Conservation (phyloP, 441 rosid genomes). For the Arabidopsis lyrata region DNA sequence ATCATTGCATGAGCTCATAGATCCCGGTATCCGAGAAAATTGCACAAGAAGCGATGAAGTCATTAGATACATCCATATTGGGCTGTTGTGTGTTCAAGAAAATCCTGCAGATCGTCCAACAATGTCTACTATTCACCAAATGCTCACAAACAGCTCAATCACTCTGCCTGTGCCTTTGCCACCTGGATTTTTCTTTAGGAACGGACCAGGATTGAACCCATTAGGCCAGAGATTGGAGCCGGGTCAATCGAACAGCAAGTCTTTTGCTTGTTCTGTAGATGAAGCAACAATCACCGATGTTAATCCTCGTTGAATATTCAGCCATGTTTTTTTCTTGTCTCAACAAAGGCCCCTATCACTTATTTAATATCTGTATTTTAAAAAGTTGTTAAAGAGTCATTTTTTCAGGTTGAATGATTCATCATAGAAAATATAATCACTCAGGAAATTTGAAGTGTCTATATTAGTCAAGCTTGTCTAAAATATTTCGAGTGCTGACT, state of each 20-base stretch:
- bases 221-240: neutral
- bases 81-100: constrained; percentile 60
- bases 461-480: constrained; percentile 28
- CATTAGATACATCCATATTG: constrained; percentile 45
- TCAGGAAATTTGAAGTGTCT: too few relatives aligned
- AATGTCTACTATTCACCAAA: neutral
- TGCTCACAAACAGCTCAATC: constrained; percentile 9
- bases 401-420: constrained; percentile 4
- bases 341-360: too few relatives aligned
- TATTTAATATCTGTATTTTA: too few relatives aligned
- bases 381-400: constrained; percentile 26
- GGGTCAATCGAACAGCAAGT: neutral
- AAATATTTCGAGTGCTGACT: neutral
- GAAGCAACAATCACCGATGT: neutral
- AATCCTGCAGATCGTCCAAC: constrained; percentile 53
- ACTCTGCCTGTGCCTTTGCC: constrained; percentile 41
- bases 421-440: too few relatives aligned
- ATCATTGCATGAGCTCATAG: constrained; percentile 34
- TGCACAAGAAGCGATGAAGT: constrained; percentile 25
- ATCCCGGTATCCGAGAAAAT: constrained; percentile 8
- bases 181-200: constrained; percentile 43
- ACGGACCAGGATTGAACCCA: neutral
- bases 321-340: too few relatives aligned
- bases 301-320: too few relatives aligned
- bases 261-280: neutral